phyloP scores from a whole-genome alignment of 2,329 filamentous ascomycete species.

The Cyphellophora europaea region DNA sequence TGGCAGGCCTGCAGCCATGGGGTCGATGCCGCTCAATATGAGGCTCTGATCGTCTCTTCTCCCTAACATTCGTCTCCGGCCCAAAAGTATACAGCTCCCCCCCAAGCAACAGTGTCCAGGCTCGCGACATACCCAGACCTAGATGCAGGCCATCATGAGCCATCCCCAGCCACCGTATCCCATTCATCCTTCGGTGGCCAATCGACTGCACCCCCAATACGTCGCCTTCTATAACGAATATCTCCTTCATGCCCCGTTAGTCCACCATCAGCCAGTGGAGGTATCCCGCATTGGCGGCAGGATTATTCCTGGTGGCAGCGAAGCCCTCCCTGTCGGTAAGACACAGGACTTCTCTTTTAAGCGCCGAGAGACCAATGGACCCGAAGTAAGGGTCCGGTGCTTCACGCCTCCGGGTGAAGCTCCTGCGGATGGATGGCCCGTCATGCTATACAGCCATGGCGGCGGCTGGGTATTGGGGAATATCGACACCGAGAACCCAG shows the following conservation, averaged over 20 bases:
- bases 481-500: conserved; percentile 49
- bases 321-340: conserved; percentile 38
- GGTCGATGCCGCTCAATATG: too few relatives aligned
- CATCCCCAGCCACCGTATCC: conserved; percentile 32
- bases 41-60: too few relatives aligned
- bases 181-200: conserved; percentile 37
- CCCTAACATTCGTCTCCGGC: too few relatives aligned
- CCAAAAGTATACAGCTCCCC: too few relatives aligned
- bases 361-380: conserved; percentile 38
- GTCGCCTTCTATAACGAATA: conserved; percentile 44
- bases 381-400: conserved; percentile 37
- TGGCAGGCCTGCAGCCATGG: too few relatives aligned
- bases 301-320: conserved; percentile 44
- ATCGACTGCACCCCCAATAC: conserved; percentile 42
- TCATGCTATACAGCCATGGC: conserved; percentile 49
- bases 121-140: too few relatives aligned
- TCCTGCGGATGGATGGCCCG: conserved; percentile 44
- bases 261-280: conserved; percentile 45
- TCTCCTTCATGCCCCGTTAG: conserved; percentile 42
- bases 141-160: too few relatives aligned
- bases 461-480: conserved; percentile 52
- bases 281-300: conserved; percentile 42
- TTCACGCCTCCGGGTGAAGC: conserved; percentile 38
- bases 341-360: conserved; percentile 35
- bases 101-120: too few relatives aligned